Conservation (phyloP, 2,329 filamentous ascomycete genomes). For the Byssothecium circinans region DNA sequence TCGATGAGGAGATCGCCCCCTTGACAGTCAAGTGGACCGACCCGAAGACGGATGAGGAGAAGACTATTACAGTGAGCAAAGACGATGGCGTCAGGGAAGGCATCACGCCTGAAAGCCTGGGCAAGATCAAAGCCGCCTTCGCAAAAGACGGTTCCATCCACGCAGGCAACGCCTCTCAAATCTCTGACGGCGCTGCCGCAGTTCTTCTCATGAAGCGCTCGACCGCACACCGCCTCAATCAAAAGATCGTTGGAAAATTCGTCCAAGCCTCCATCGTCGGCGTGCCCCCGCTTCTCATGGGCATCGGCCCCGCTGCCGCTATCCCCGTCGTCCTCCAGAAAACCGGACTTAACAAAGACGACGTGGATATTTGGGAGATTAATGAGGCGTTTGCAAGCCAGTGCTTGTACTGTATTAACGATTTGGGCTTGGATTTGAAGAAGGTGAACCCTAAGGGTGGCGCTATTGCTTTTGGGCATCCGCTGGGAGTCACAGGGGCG, state of each 20-base stretch:
- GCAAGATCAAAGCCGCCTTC: conserved; percentile 88
- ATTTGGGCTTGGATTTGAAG: conserved; percentile 76
- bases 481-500: conserved; percentile 89
- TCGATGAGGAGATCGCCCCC: conserved; percentile 87
- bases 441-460: conserved; percentile 98
- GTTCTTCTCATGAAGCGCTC: conserved; percentile 94
- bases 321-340: conserved; percentile 91
- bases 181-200: conserved; percentile 90
- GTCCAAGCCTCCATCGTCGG: conserved; percentile 83
- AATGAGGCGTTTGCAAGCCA: conserved; percentile 98
- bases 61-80: conserved; percentile 76
- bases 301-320: conserved; percentile 90
- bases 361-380: conserved; percentile 97
- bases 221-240: conserved; percentile 83
- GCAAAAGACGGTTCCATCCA: conserved; percentile 91
- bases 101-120: conserved; percentile 84
- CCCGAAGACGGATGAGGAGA: conserved; percentile 84
- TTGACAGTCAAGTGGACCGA: conserved; percentile 85
- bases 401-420: conserved; percentile 89
- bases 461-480: conserved; percentile 94
- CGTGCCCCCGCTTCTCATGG: conserved; percentile 92
- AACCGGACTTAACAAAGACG: conserved; percentile 77
- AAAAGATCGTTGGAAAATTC: conserved; percentile 90
- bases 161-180: conserved; percentile 93
- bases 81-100: conserved; percentile 87